Base-by-base conservation (phyloP, 1,284 basidiomycete genomes). In the Tilletiaria anomala region DNA sequence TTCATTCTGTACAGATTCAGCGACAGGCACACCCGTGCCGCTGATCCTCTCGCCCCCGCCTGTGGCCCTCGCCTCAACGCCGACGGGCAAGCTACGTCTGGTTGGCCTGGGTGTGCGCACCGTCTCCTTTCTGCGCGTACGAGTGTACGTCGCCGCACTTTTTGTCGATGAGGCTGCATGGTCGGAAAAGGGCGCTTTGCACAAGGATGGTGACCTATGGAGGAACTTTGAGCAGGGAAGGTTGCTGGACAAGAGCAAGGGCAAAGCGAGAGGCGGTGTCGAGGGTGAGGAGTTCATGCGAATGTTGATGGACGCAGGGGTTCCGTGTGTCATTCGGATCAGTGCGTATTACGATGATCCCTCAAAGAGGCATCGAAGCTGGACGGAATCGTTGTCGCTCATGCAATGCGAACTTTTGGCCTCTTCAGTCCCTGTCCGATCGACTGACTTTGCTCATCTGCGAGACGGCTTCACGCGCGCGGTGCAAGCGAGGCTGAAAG, bases 141-240 rank as follows among this genome's bases (percentile, higher is more conserved):
- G 80, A 50, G 86, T 88, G 8, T 89, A 89, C 66, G 82, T 83
- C 4, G 76, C 83, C 32, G 85, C 74, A 1, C 82, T 88, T 62
- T 89, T 89, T 65, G 81, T 82, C 12, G 83, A 85, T 65, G 69
- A 84, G 39, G 24, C 37, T 1, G 49, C 56, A 3, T n/a, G n/a
- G n/a, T n/a, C n/a, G n/a, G 38, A 65, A 2, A 42, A 36, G 36
- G 18, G 18, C 11, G 24, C 43, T 17, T 22, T 32, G 36, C 40
- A 40, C 11, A 22, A 42, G 14, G 37, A 37, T 11, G 49, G 39
- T 20, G 42, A 42, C 26, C 40, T 20, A 20, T 36, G 33, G 15
- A 40, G 34, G 39, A 34, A 21, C 17, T 26, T 22, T 12, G 22
- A 40, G 36, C n/a, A n/a, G n/a, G n/a, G 40, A 6, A 18, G 24